Base-by-base conservation (phyloP, 371 early-diverging fungal species). In the Actinomucor elegans region DNA sequence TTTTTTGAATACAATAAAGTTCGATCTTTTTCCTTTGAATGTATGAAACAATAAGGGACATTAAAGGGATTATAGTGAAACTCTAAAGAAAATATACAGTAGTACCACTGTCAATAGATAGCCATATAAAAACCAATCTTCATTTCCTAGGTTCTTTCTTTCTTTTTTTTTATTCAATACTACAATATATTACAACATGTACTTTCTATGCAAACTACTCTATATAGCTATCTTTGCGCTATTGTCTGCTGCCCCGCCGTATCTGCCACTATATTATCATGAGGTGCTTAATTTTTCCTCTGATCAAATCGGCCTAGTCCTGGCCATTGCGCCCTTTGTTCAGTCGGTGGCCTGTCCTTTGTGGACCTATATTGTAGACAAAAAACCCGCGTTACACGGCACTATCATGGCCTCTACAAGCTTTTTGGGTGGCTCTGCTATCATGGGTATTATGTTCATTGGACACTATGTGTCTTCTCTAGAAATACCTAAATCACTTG, bases 311-410 rank as follows among this genome's bases (percentile, higher is more conserved):
- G 77, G 77, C 1, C 24, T 73, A 34, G 59, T 71, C 2, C 52
- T 77, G 4, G 77, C 77, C 32, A 73, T 77, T 46, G 77, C 77
- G 5, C 77, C 77, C 1, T 77, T 77, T 50, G 58, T 77, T 32
- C 73, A 77, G 35, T 71, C 73, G 4, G 34, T 66, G n/a, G 67
- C 77, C 12, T 77, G 77, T 33, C 77, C 77, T 9, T 15, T 77
- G 3, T 77, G 77, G 77, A 68, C 67, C 1, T 48, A 47, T 37
- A 28, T 69, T 2, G 77, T 71, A 0, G 77, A 77, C 37, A 71
- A 71, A 48, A 59, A 56, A 24, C 73, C 77, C 7, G 43, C 38
- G 3, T 57, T 60, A 31, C 77, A 77, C 29, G 77, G 73, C 11
- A 10, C 48, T 17, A 57, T 65, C 7, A 77, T 77, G 77, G 69